These are phyloP conservation scores for Candida taoyuanica DNA, from an alignment of 805 yeast genomes.

Conservation along the genomic window DNA sequence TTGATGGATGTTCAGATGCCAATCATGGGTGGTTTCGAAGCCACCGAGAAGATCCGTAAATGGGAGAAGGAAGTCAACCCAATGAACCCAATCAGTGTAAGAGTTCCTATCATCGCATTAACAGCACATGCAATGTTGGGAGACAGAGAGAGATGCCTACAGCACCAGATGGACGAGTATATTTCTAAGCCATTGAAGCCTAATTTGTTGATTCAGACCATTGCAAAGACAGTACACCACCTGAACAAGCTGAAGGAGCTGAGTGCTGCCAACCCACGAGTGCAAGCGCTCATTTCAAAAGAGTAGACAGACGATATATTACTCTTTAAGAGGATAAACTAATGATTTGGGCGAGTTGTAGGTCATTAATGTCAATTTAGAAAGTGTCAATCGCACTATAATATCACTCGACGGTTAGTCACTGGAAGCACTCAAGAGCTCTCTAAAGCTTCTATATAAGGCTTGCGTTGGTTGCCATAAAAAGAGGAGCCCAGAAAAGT, in stretches of 20 bases:
- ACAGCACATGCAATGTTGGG: constrained; percentile 95
- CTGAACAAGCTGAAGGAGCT: constrained; percentile 53
- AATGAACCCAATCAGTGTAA: constrained; percentile 57
- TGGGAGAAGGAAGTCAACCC: constrained; percentile 82
- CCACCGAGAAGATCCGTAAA: constrained; percentile 78
- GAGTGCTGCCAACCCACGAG: constrained; percentile 17
- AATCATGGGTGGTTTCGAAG: constrained; percentile 91
- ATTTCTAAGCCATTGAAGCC: constrained; percentile 85
- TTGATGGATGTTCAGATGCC: constrained; percentile 96
- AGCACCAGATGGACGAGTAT: constrained; percentile 90
- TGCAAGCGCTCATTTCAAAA: constrained; percentile 9
- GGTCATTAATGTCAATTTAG: no score
- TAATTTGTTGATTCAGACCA: constrained; percentile 74
- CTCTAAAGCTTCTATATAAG: no score
- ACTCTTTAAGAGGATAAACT: not conserved
- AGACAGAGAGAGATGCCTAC: constrained; percentile 78
- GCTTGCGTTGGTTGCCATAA: no score
- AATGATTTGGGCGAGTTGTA: no score
- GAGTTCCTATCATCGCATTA: constrained; percentile 84
- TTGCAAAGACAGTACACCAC: constrained; percentile 74
- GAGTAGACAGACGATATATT: constrained; percentile 1
- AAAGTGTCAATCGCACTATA: no score
- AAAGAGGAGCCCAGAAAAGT: no score
- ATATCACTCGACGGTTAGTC: no score
- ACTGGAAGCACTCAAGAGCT: no score